Conservation (phyloP, 345 rosid species). For the Mallotus nudiflorus region DNA sequence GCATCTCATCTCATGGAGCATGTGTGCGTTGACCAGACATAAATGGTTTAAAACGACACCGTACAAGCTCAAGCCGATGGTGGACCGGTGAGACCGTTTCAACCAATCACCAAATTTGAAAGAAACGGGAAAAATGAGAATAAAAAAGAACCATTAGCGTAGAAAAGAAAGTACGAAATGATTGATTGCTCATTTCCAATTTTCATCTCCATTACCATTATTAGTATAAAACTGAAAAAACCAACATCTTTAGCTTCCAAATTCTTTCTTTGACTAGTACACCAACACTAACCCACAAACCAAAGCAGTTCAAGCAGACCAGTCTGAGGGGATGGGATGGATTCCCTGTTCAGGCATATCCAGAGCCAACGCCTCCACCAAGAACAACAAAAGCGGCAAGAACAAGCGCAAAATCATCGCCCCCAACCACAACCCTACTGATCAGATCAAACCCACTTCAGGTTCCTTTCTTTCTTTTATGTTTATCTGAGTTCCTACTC, state of each 20-base stretch:
- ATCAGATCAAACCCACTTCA: constrained; percentile 24
- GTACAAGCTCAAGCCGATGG: not conserved
- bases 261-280: not conserved
- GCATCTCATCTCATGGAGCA: no score
- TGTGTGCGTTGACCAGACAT: no score
- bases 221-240: not conserved
- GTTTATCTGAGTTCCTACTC: no score
- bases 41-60: not conserved
- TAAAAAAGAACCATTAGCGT: not conserved
- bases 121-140: not conserved
- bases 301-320: no score
- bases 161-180: not conserved
- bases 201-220: not conserved
- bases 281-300: no score
- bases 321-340: constrained; percentile 23
- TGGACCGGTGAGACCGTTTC: not conserved
- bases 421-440: constrained; percentile 15
- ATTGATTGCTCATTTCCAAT: not conserved
- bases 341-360: constrained; percentile 32
- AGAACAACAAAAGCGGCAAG: constrained; percentile 6
- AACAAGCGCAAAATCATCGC: constrained; percentile 8
- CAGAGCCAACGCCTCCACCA: not conserved
- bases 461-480: constrained; percentile 15
- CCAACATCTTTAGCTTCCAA: not conserved
- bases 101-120: constrained; percentile 13